These are phyloP conservation scores for cucumber (Cucumis sativus) DNA, from an alignment of 306 rosid species.

Conservation along the genomic window DNA sequence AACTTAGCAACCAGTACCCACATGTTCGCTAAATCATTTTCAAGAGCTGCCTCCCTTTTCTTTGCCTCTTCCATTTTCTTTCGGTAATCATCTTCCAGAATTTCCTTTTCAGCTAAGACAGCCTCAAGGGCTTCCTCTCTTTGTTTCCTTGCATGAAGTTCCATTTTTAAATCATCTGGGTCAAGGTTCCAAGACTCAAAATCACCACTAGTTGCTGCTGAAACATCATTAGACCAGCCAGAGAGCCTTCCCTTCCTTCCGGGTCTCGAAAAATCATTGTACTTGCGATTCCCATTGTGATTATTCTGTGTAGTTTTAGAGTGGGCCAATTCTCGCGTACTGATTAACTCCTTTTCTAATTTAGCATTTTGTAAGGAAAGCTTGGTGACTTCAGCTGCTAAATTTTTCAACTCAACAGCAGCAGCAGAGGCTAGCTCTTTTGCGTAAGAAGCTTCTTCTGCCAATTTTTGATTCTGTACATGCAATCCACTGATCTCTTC, in stretches of 20 bases:
- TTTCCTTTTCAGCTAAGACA: constrained; percentile 86
- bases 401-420: constrained; percentile 92
- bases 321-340: constrained; percentile 60
- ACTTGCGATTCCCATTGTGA: constrained; percentile 65
- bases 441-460: constrained; percentile 98
- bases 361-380: constrained; percentile 76
- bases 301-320: constrained; percentile 44
- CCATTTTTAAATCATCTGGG: constrained; percentile 69
- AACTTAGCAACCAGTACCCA: constrained; percentile 99
- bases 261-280: constrained; percentile 39
- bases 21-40: constrained; percentile 98
- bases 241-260: constrained; percentile 81
- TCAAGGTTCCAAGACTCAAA: constrained; percentile 82
- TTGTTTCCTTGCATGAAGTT: constrained; percentile 87
- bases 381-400: constrained; percentile 96
- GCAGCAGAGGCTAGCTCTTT: constrained; percentile 99
- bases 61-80: constrained; percentile 79
- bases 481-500: constrained; percentile 90
- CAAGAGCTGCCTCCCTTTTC: constrained; percentile 88
- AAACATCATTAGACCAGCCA: constrained; percentile 45
- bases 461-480: constrained; percentile 90
- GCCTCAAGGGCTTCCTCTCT: constrained; percentile 89
- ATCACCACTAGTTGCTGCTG: constrained; percentile 43
- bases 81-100: constrained; percentile 65
- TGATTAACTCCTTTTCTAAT: constrained; percentile 70